Conservation (phyloP, 768 basidiomycete genomes). For the Austroboletus eburneus region DNA sequence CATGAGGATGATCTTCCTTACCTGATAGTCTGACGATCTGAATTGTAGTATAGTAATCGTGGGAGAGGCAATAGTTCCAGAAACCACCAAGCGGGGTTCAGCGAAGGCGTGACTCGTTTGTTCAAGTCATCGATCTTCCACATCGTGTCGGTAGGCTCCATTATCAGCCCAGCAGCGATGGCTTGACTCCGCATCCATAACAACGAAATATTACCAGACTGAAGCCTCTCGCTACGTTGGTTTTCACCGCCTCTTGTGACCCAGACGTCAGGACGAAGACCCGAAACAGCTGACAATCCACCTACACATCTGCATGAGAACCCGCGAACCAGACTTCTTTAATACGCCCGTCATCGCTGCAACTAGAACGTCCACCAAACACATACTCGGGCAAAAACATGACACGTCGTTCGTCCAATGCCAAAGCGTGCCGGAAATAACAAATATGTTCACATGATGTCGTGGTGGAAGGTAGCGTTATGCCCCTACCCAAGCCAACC, state of each 20-base stretch:
- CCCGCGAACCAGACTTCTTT: slow-evolving; percentile 45
- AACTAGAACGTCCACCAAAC: slow-evolving; percentile 22
- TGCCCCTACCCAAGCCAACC: slow-evolving; percentile 33
- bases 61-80: slow-evolving; percentile 23
- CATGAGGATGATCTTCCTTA: background rate
- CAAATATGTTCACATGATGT: slow-evolving; percentile 33
- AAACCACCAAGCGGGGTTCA: slow-evolving; percentile 19
- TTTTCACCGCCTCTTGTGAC: slow-evolving; percentile 27
- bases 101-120: slow-evolving; percentile 16
- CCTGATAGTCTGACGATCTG: slow-evolving; percentile 19
- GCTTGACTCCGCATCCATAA: slow-evolving; percentile 33
- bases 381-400: slow-evolving; percentile 45
- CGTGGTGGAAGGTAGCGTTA: slow-evolving; percentile 31
- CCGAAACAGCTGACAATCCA: background rate
- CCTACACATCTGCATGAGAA: slow-evolving; percentile 37
- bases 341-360: slow-evolving; percentile 18
- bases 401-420: slow-evolving; percentile 44
- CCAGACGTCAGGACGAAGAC: slow-evolving; percentile 1
- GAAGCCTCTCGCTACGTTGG: slow-evolving; percentile 25
- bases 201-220: slow-evolving; percentile 27
- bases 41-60: slow-evolving; percentile 29
- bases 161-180: slow-evolving; percentile 19
- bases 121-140: slow-evolving; percentile 29
- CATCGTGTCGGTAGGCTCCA: slow-evolving; percentile 22
- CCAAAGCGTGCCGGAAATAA: slow-evolving; percentile 44